Evolutionary conservation across 257 asterid genomes (phyloP).

Genomic region (Nicotiana tabacum): DNA sequence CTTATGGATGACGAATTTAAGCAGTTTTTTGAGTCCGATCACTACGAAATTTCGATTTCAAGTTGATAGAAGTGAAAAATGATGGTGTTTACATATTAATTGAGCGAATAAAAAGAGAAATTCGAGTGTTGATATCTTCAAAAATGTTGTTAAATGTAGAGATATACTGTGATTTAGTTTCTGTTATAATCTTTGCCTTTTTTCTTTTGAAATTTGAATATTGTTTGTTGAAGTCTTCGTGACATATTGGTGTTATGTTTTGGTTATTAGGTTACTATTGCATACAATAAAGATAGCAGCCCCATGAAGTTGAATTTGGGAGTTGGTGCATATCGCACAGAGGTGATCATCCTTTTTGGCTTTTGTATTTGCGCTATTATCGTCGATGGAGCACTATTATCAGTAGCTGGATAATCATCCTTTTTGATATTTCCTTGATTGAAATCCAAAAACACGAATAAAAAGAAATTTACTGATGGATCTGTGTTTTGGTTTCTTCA

Average conservation of each 20-base stretch:
- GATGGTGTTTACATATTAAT: not conserved
- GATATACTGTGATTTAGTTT: not conserved
- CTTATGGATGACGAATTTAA: not conserved
- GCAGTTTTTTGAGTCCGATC: not conserved
- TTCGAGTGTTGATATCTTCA: not conserved
- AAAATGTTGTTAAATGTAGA: not conserved
- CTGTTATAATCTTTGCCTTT: not conserved
- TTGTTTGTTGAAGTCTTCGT: not conserved
- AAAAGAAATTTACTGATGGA: not conserved
- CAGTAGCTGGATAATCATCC: not conserved
- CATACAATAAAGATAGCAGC: conserved; percentile 81
- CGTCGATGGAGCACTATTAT: not conserved
- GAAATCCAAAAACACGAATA: not conserved
- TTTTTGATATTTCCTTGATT: not conserved
- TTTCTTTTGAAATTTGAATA: not conserved
- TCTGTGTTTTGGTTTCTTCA: not conserved
- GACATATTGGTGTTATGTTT: not conserved
- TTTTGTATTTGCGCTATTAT: not conserved
- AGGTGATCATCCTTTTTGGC: conserved; percentile 39
- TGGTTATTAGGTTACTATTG: conserved; percentile 73
- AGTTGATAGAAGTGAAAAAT: not conserved
- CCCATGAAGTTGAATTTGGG: conserved; percentile 89
- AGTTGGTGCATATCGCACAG: conserved; percentile 98
- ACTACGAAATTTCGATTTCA: not conserved
- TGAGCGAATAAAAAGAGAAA: not conserved